These are phyloP conservation scores for Daldinia loculata DNA, from an alignment of 495 filamentous ascomycete genomes.

Conservation along the genomic window DNA sequence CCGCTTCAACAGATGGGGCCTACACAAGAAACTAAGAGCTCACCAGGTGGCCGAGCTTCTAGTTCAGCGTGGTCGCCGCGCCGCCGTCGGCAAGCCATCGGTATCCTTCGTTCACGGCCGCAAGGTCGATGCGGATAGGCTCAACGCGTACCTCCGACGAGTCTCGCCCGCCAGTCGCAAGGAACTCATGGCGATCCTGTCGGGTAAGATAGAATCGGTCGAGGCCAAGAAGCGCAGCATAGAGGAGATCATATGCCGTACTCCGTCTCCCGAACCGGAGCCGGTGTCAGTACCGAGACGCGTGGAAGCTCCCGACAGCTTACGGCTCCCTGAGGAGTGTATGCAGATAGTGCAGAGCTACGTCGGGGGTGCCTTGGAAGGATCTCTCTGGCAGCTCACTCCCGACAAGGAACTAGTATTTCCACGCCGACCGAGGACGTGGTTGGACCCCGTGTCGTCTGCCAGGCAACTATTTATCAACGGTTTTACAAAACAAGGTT, in stretches of 20 bases:
- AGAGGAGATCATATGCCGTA: conserved; percentile 36
- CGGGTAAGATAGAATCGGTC: not conserved
- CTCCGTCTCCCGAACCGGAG: conserved; percentile 34
- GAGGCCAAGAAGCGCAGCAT: conserved; percentile 24
- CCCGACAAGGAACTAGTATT: conserved; percentile 22
- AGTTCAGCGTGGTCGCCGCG: conserved; percentile 28
- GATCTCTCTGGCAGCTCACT: conserved; percentile 17
- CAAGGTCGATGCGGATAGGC: conserved; percentile 49
- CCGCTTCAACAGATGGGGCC: conserved; percentile 41
- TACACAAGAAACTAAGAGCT: conserved; percentile 38
- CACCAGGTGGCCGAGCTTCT: conserved; percentile 38
- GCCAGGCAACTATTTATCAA: conserved; percentile 33
- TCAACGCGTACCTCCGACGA: conserved; percentile 42
- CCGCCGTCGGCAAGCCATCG: conserved; percentile 46
- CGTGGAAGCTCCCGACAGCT: conserved; percentile 32
- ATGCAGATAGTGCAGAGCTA: conserved; percentile 38
- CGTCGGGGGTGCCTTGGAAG: conserved; percentile 34
- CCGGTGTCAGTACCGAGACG: conserved; percentile 14
- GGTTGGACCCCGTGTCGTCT: conserved; percentile 33
- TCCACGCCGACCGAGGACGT: conserved; percentile 25
- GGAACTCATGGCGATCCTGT: conserved; percentile 25
- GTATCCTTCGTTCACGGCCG: conserved; percentile 58
- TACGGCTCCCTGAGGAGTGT: conserved; percentile 40
- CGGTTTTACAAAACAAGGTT: conserved; percentile 31
- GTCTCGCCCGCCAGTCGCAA: conserved; percentile 29